Evolutionary conservation across 148 eudicot species (phyloP), one percentile per base, ranked within the genome.

Genomic region (Chenopodium suecicum): DNA sequence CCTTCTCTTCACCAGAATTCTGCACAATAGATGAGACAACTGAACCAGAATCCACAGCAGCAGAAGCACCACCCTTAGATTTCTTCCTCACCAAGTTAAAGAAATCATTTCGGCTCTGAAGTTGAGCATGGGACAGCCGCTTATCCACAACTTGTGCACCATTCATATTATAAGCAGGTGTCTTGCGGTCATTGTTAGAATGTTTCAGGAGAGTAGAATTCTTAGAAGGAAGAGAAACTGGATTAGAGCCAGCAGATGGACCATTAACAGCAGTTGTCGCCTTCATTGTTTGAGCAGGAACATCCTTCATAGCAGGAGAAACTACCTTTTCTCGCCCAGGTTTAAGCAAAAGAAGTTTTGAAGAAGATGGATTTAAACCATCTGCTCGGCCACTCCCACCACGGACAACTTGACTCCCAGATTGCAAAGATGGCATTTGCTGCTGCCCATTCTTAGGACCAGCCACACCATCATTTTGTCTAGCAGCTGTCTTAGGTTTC

Each of bases 21-120:
- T 85, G 88, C 71, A 73, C 22, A 69, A 73, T 79, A 81, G 89
- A 78, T 37, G 86, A 81, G 86, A 77, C 79, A 75, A 76, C 69
- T 34, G 81, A 22, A 68, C 81, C 74, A 75, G 93, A 78, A 60
- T 88, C 44, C 44, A 41, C 89, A 56, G 83, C 73, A 52, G 54
- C 60, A 47, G 64, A 65, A 66, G 89, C n/a, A 68, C 78, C 56
- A 76, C 81, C 80, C 48, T 34, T 16, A 74, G 91, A 89, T 82
- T 95, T 93, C 82, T 88, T 92, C 86, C 98, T 93, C 96, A 95
- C 86, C 54, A 87, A 85, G 84, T 93, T 92, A 74, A 95, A 92
- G 78, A 95, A 95, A 75, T 93, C 96, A 88, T 84, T 91, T 70
- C 98, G 86, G 83, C 97, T 95, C 75, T 88, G 93, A 48, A 89